These are phyloP conservation scores for Trichoderma brevicompactum DNA, from an alignment of 2,329 filamentous ascomycete genomes.

Conservation along the genomic window DNA sequence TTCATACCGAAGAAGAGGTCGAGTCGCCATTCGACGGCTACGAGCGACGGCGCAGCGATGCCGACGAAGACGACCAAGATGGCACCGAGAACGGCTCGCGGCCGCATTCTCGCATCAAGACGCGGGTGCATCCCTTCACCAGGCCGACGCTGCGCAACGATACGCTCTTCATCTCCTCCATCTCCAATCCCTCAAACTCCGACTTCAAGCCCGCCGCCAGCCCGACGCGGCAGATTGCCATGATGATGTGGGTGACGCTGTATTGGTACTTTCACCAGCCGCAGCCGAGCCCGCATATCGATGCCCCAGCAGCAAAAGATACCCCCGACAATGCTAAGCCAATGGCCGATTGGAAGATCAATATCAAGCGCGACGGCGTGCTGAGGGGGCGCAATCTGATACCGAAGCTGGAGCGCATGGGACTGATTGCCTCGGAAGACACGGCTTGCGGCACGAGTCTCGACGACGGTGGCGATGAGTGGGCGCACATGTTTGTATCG, in stretches of 20 bases:
- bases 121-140: constrained; percentile 55
- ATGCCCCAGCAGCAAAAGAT: constrained; percentile 63
- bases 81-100: constrained; percentile 34
- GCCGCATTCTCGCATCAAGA: constrained; percentile 30
- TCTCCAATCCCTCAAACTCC: constrained; percentile 78
- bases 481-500: constrained; percentile 81
- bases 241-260: constrained; percentile 94
- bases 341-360: constrained; percentile 83
- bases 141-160: constrained; percentile 78
- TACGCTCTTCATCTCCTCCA: constrained; percentile 87
- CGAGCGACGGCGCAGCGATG: constrained; percentile 21
- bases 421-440: constrained; percentile 75
- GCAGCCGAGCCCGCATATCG: constrained; percentile 67
- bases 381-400: constrained; percentile 81
- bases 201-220: constrained; percentile 82
- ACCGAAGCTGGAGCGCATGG: constrained; percentile 92
- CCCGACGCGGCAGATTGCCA: constrained; percentile 85
- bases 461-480: constrained; percentile 66
- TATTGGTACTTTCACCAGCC: constrained; percentile 98
- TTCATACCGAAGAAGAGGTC: constrained; percentile 68
- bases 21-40: constrained; percentile 28
- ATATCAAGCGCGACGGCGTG: constrained; percentile 84
- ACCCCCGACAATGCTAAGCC: constrained; percentile 75
- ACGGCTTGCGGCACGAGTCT: constrained; percentile 71
- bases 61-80: constrained; percentile 39